Percentiles rank a stretch among this genome's conserved stretches.
Evolutionary conservation across 108 stramenopile species (phyloP).

Genomic region (Pseudonitzschia pungens): DNA sequence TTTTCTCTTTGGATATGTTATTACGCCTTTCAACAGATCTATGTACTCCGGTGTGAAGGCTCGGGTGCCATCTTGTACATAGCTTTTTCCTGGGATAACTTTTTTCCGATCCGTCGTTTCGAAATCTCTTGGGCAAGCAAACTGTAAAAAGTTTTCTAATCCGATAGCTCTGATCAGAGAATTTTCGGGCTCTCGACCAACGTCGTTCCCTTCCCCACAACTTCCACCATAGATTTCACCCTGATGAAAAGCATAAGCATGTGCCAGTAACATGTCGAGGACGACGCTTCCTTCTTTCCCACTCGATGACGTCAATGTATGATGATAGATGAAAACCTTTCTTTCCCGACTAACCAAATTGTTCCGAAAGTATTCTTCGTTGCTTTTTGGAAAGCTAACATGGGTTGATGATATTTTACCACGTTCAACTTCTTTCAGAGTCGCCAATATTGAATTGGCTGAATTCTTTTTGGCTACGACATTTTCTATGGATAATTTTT

Average conservation of each 20-base stretch:
- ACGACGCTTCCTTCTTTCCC: constrained; percentile 26
- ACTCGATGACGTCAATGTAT: neutral
- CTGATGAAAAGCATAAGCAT: constrained; percentile 36
- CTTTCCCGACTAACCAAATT: neutral
- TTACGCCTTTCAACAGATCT: constrained; percentile 8
- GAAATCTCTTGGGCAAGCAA: constrained; percentile 24
- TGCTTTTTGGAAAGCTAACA: constrained; percentile 7
- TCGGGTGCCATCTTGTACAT: constrained; percentile 26
- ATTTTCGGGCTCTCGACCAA: constrained; percentile 8
- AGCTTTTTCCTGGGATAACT: constrained; percentile 1
- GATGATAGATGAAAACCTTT: constrained; percentile 14
- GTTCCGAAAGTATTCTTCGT: constrained; percentile 6
- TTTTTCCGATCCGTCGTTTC: neutral
- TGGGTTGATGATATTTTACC: neutral
- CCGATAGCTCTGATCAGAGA: constrained; percentile 26
- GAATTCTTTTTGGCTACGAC: neutral
- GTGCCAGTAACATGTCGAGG: constrained; percentile 36
- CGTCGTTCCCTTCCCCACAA: constrained; percentile 23
- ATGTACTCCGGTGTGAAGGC: constrained; percentile 33
- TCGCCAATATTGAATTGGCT: neutral
- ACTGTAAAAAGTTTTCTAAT: constrained; percentile 25
- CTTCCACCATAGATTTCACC: constrained; percentile 28
- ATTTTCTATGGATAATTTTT: neutral
- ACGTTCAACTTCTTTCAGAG: neutral
- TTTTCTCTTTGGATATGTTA: constrained; percentile 10